Evolutionary conservation across 441 rosid genomes (phyloP).

Genomic region (Corymbia citriodora): DNA sequence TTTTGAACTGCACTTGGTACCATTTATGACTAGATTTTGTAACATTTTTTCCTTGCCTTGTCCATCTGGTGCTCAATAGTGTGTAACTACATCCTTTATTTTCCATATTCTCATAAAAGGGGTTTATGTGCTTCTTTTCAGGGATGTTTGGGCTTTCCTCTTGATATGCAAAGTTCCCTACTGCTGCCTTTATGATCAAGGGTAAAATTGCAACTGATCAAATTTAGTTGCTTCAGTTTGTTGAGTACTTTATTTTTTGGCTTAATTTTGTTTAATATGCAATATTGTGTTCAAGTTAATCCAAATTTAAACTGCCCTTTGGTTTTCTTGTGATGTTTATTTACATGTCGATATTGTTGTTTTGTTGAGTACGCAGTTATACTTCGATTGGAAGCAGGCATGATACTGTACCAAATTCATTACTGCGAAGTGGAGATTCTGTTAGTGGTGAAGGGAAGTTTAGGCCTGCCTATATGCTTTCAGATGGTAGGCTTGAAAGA

Average conservation of each 20-base stretch:
- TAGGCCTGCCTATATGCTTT: slow-evolving; percentile 93
- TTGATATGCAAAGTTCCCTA: slow-evolving; percentile 89
- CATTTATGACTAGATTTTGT: neutral
- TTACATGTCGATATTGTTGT: neutral
- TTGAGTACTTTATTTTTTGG: neutral
- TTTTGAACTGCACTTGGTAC: neutral
- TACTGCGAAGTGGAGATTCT: slow-evolving; percentile 45
- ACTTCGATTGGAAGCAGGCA: slow-evolving; percentile 97
- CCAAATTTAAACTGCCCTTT: neutral
- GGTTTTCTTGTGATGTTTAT: slow-evolving; percentile 3
- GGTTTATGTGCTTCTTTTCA: slow-evolving; percentile 25
- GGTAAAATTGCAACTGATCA: slow-evolving; percentile 48
- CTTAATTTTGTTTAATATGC: neutral
- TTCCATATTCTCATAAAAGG: neutral
- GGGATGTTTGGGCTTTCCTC: slow-evolving; percentile 98
- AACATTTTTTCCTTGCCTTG: neutral
- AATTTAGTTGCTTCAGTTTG: neutral
- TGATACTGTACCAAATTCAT: slow-evolving; percentile 89
- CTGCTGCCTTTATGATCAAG: slow-evolving; percentile 97
- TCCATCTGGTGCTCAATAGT: neutral
- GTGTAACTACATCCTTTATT: neutral
- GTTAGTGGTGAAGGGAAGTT: slow-evolving; percentile 48
- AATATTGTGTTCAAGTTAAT: neutral
- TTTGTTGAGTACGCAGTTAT: slow-evolving; percentile 39
- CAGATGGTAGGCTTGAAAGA: slow-evolving; percentile 96